Base-by-base conservation (phyloP, 805 yeast genomes). In the Nakazawaea siamensis region DNA sequence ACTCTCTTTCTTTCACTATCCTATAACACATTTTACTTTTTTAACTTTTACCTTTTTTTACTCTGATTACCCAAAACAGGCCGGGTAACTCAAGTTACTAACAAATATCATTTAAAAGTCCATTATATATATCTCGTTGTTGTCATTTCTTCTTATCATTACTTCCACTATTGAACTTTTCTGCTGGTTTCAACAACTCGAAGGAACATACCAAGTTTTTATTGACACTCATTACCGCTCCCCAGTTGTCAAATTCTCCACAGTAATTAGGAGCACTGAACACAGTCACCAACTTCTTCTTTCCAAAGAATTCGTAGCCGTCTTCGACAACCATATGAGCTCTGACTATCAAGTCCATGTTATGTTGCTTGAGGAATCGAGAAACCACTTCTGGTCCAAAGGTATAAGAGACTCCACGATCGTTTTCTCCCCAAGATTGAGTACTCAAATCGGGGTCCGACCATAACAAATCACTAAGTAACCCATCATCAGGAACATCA, bases 311-410 rank as follows among this genome's bases (percentile, higher is more conserved):
- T 52, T 83, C 92, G 51, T 83, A 83, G 3, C 94, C 94, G 51
- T 83, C 90, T 53, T 83, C 90, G 25, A 83, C 94, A 29, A 83
- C 92, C 94, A 83, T 83, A 52, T 83, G 94, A 6, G 90, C 94
- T 48, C 94, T 62, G 30, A 81, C 84, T 43, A 83, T 74, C 51
- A 83, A 59, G 57, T 83, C 94, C 58, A 83, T 76, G 36, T 77
- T 74, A 53, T 82, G 81, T 25, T 64, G 64, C 33, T 68, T 59
- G 47, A 80, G 72, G 50, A 83, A 83, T 44, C 69, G 65, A 46
- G 76, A 80, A n/a, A 82, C 84, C 34, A 80, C 80, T 35, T 70
- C 79, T 44, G 72, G 75, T 30, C 82, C 83, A 53, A 82, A 83
- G 49, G 85, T 74, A 49, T 76, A 83, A 4, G 86, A 76, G 2